Conservation (phyloP, 306 rosid genomes). For the Mimosa bimucronata region DNA sequence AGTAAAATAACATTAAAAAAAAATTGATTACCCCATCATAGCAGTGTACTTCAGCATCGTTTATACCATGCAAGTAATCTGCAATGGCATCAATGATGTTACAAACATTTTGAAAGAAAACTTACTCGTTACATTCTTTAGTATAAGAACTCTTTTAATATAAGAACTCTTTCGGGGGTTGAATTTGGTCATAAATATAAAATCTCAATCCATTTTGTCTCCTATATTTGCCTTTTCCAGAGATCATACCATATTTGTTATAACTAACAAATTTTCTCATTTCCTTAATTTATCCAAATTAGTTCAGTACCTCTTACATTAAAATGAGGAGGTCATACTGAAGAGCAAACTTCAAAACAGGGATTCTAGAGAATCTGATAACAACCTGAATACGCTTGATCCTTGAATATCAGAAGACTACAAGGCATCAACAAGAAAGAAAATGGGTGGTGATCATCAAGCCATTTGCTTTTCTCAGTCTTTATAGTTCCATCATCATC, state of each 20-base stretch:
- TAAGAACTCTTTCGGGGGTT: too few relatives aligned
- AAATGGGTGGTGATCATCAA: conserved; percentile 56
- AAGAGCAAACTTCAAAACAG: neutral
- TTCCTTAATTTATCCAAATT: too few relatives aligned
- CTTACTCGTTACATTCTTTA: neutral
- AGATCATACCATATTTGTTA: too few relatives aligned
- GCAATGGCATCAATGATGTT: conserved; percentile 33
- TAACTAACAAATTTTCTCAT: too few relatives aligned
- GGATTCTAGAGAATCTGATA: conserved; percentile 28
- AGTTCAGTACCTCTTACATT: too few relatives aligned
- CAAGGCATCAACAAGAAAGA: conserved; percentile 78
- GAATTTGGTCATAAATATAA: too few relatives aligned
- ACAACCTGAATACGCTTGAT: conserved; percentile 78
- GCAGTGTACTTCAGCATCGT: conserved; percentile 54
- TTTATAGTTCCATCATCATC: conserved; percentile 38
- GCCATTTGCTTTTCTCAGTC: conserved; percentile 45
- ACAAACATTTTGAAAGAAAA: conserved; percentile 7
- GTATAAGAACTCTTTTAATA: too few relatives aligned
- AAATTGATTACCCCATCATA: conserved; percentile 61
- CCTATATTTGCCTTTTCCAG: too few relatives aligned
- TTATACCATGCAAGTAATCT: conserved; percentile 90
- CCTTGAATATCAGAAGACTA: conserved; percentile 86
- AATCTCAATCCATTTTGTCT: too few relatives aligned
- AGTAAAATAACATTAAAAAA: neutral
- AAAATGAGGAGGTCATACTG: too few relatives aligned